These are phyloP conservation scores for Reticulascus tulasneorum DNA, from an alignment of 2,329 filamentous ascomycete genomes.

Conservation along the genomic window DNA sequence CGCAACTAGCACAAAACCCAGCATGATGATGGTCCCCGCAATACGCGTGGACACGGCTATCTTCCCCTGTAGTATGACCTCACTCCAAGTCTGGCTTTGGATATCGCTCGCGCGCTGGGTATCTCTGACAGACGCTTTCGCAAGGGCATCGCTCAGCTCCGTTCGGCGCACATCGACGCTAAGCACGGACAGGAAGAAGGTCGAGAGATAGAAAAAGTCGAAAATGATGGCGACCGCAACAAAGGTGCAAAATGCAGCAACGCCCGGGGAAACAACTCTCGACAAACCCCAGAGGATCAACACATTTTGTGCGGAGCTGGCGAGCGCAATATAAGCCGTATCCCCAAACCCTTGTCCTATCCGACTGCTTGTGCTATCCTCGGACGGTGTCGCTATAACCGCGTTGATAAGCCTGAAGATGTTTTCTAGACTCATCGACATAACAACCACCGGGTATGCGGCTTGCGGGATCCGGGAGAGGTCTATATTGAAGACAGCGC, in stretches of 20 bases:
- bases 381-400: constrained; percentile 66
- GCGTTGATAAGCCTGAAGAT: constrained; percentile 75
- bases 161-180: constrained; percentile 75
- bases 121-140: constrained; percentile 46
- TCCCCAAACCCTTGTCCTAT: constrained; percentile 72
- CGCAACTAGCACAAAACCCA: constrained; percentile 67
- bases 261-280: constrained; percentile 62
- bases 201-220: constrained; percentile 74
- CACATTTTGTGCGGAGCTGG: constrained; percentile 66
- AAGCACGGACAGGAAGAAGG: constrained; percentile 75
- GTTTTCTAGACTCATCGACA: constrained; percentile 74
- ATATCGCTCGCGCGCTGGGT: constrained; percentile 22
- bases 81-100: constrained; percentile 49
- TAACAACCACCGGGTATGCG: constrained; percentile 72
- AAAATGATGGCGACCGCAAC: constrained; percentile 70
- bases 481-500: constrained; percentile 71
- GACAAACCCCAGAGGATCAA: constrained; percentile 63
- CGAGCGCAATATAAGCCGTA: constrained; percentile 65
- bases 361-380: constrained; percentile 63
- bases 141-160: constrained; percentile 70
- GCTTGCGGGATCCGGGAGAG: constrained; percentile 70
- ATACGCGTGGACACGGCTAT: constrained; percentile 68
- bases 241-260: constrained; percentile 73
- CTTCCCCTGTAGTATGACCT: constrained; percentile 59
- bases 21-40: constrained; percentile 68